phyloP scores from a whole-genome alignment of 129 eudicot genomes.

The sunflower (Helianthus annuus) region HanXRQr2.0-SUNRISE NC_035441.2:189113399-189113898 shows the following conservation, averaged over 20 bases:
- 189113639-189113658: neutral
- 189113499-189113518: constrained; percentile 94
- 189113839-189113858: neutral
- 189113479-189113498: constrained; percentile 98
- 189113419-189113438: neutral
- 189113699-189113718: neutral
- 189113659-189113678: neutral
- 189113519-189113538: constrained; percentile 99
- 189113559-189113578: constrained; percentile 97
- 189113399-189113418: neutral
- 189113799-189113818: constrained; percentile 96
- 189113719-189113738: constrained; percentile 59
- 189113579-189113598: constrained; percentile 2
- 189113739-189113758: constrained; percentile 98
- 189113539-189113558: constrained; percentile 98
- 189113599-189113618: constrained; percentile 18
- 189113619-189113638: neutral
- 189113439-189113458: neutral
- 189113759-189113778: constrained; percentile 98
- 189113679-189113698: neutral
- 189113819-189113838: constrained; percentile 97
- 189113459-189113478: neutral
- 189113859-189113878: neutral
- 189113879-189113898: neutral
- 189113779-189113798: constrained; percentile 91